Evolutionary conservation across 2,329 filamentous ascomycete species (phyloP).

Genomic region (Aspergillus unguis): DNA sequence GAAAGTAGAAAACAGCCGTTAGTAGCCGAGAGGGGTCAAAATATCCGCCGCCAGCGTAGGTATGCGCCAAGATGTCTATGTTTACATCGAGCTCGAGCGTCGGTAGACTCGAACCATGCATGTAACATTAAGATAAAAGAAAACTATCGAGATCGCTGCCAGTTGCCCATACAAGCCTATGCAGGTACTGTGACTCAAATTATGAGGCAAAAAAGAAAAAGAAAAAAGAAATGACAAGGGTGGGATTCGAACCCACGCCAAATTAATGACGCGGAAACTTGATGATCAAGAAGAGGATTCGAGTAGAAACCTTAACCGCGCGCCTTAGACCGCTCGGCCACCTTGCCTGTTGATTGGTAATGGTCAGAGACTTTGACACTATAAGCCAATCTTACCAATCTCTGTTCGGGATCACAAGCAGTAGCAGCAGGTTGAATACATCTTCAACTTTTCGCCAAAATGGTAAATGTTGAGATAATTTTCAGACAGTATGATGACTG

Average conservation of each 20-base stretch:
- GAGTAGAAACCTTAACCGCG: constrained; percentile 14
- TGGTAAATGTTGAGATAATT: too few species aligned
- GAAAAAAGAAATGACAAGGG: constrained; percentile 11
- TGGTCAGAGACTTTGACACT: neutral
- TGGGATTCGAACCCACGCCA: constrained; percentile 17
- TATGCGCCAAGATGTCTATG: too few species aligned
- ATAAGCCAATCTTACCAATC: neutral
- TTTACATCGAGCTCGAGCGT: neutral
- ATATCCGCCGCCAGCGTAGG: neutral
- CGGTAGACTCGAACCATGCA: neutral
- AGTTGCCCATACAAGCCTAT: too few species aligned
- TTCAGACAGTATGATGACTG: too few species aligned
- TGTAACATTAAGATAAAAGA: too few species aligned
- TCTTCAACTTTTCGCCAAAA: too few species aligned
- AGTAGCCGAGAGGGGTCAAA: neutral
- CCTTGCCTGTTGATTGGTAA: constrained; percentile 12
- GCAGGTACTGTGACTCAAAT: too few species aligned
- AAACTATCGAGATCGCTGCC: too few species aligned
- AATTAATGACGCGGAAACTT: constrained; percentile 17
- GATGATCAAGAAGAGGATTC: constrained; percentile 8
- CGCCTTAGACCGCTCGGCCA: constrained; percentile 16
- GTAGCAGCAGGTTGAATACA: too few species aligned
- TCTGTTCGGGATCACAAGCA: too few species aligned
- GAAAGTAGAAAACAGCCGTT: constrained; percentile 15
- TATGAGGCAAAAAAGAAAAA: neutral